These are phyloP conservation scores for Aspergillus sojae DNA, from an alignment of 2,329 filamentous ascomycete genomes.

Conservation along the genomic window DNA sequence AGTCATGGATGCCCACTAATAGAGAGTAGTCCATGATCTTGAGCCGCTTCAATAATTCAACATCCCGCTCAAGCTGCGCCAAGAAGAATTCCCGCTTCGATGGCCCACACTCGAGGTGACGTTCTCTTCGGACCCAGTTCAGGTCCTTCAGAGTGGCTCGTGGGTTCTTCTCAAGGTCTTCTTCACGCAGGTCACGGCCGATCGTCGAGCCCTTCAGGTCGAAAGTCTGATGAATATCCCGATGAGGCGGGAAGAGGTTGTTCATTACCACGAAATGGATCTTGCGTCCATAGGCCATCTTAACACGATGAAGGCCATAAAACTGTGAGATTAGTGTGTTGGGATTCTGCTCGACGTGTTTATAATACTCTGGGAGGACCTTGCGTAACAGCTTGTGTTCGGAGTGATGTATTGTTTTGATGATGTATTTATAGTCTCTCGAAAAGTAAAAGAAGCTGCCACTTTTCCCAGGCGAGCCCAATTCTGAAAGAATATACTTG, in stretches of 20 bases:
- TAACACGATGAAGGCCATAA: conserved; percentile 94
- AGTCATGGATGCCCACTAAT: conserved; percentile 89
- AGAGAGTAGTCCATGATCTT: conserved; percentile 99
- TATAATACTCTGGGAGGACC: conserved; percentile 81
- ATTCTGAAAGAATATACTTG: conserved; percentile 97
- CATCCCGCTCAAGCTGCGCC: conserved; percentile 84
- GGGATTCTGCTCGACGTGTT: conserved; percentile 88
- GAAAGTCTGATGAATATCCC: conserved; percentile 96
- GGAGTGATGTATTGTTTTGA: conserved; percentile 97
- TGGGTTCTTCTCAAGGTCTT: conserved; percentile 84
- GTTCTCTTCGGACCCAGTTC: conserved; percentile 88
- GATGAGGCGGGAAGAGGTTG: conserved; percentile 95
- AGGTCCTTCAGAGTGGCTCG: conserved; percentile 93
- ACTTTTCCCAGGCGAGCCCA: conserved; percentile 96
- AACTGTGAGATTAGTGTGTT: conserved; percentile 98
- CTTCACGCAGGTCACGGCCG: conserved; percentile 86
- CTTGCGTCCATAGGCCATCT: conserved; percentile 97
- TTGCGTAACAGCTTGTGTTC: conserved; percentile 61
- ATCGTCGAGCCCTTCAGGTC: conserved; percentile 96
- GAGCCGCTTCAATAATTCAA: conserved; percentile 79
- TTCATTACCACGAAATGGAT: conserved; percentile 99
- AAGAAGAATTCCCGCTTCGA: conserved; percentile 87
- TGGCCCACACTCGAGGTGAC: conserved; percentile 84
- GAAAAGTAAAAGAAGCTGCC: conserved; percentile 99
- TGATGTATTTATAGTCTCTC: conserved; percentile 99